Evolutionary conservation across 2,329 filamentous ascomycete genomes (phyloP).

Genomic region (Diaporthe australafricana): DNA sequence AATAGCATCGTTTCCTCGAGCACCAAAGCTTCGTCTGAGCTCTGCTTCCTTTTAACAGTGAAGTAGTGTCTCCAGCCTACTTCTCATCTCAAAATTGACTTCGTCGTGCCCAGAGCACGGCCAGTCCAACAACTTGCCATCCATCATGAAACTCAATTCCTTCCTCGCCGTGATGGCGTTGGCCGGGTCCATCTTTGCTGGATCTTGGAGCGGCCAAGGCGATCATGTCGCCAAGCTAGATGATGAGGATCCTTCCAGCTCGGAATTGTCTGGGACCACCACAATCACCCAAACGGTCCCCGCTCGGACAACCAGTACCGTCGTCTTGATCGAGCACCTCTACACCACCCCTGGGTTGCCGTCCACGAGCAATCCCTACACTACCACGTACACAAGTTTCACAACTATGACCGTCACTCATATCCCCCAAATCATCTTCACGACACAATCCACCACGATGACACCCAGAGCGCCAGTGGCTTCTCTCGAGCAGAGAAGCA

Average conservation of each 20-base stretch:
- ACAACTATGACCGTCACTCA: slow-evolving; percentile 11
- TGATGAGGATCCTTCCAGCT: neutral
- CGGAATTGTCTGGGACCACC: neutral
- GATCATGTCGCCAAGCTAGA: neutral
- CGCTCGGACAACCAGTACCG: neutral
- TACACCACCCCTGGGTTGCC: slow-evolving; percentile 7
- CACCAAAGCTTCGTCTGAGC: neutral
- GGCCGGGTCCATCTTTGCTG: neutral
- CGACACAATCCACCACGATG: too few relatives aligned
- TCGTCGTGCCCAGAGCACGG: neutral
- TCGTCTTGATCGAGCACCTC: slow-evolving; percentile 1
- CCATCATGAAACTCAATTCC: neutral
- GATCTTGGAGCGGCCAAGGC: neutral
- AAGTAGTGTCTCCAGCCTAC: neutral
- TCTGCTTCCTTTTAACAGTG: neutral
- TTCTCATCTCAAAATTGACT: neutral
- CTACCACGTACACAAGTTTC: neutral
- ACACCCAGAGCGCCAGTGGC: too few relatives aligned
- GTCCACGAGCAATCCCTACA: neutral
- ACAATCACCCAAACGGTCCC: neutral
- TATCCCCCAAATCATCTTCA: neutral
- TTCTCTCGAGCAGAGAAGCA: slow-evolving; percentile 5
- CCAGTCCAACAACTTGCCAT: neutral
- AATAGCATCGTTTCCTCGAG: neutral
- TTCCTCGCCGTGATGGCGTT: neutral